Evolutionary conservation across 495 filamentous ascomycete species (phyloP).

Genomic region (Hypoxylon perforatum): DNA sequence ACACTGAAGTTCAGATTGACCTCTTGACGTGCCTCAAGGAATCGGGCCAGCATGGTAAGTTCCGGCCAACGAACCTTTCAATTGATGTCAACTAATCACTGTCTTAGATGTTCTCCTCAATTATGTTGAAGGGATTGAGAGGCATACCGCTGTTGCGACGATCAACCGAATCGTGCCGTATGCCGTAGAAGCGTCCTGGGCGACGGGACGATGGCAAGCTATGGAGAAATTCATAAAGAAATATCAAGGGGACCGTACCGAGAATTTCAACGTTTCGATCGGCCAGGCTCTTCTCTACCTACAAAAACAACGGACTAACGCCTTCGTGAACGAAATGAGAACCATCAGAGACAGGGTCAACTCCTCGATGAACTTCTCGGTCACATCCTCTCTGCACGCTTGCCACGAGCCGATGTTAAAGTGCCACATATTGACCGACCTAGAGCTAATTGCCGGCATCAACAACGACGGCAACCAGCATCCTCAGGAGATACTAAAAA

Average conservation of each 20-base stretch:
- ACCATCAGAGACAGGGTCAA: slow-evolving; percentile 76
- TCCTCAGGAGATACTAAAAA: slow-evolving; percentile 61
- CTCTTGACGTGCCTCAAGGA: slow-evolving; percentile 90
- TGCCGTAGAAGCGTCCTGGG: slow-evolving; percentile 91
- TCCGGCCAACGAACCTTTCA: background rate
- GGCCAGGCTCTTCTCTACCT: slow-evolving; percentile 77
- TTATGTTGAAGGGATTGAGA: slow-evolving; percentile 79
- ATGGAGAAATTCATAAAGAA: slow-evolving; percentile 73
- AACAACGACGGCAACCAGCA: slow-evolving; percentile 49
- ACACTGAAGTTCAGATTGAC: slow-evolving; percentile 81
- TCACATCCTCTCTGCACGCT: slow-evolving; percentile 80
- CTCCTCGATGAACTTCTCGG: slow-evolving; percentile 75
- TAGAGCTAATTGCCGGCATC: slow-evolving; percentile 79
- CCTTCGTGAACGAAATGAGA: slow-evolving; percentile 69
- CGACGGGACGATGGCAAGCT: slow-evolving; percentile 81
- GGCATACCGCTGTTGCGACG: slow-evolving; percentile 56
- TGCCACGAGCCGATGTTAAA: slow-evolving; percentile 85
- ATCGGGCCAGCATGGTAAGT: slow-evolving; percentile 86
- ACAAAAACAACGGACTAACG: slow-evolving; percentile 60
- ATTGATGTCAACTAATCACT: slow-evolving; percentile 31
- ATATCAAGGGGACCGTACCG: slow-evolving; percentile 62
- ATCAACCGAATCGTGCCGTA: slow-evolving; percentile 75
- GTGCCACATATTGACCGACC: slow-evolving; percentile 85
- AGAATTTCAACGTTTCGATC: slow-evolving; percentile 85
- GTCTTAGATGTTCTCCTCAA: slow-evolving; percentile 80